Percentiles rank a stretch among this genome's conserved stretches.
These are phyloP conservation scores for Claviceps quebecensis DNA, from an alignment of 2,329 filamentous ascomycete species.

Conservation along the genomic window DNA sequence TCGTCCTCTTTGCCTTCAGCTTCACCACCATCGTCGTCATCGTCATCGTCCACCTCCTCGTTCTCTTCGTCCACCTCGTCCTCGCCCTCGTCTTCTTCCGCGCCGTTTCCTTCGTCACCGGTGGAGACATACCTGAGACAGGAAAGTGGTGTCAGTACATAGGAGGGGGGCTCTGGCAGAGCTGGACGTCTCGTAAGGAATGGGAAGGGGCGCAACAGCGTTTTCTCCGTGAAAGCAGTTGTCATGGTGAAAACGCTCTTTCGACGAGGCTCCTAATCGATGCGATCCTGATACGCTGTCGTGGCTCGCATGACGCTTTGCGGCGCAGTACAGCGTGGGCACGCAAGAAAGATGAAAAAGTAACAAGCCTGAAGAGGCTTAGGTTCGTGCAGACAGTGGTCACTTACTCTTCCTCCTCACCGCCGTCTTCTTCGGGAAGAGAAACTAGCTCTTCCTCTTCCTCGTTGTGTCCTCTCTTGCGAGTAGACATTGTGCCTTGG, in stretches of 20 bases:
- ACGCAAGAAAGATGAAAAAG: background rate
- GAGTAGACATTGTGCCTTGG: slow-evolving; percentile 28
- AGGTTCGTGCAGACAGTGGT: background rate
- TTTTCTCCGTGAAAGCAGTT: background rate
- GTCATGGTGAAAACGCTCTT: background rate
- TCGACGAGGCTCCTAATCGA: background rate
- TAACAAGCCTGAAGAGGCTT: background rate
- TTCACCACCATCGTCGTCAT: slow-evolving; percentile 18
- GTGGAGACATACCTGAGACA: slow-evolving; percentile 21
- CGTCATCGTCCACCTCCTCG: slow-evolving; percentile 19
- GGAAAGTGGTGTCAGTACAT: background rate
- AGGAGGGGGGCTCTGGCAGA: background rate
- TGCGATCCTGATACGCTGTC: background rate
- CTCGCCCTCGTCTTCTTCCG: slow-evolving; percentile 24
- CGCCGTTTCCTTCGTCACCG: slow-evolving; percentile 27
- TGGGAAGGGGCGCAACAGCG: background rate
- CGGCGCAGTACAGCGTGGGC: background rate
- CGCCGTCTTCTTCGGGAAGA: slow-evolving; percentile 36
- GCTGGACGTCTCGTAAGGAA: background rate
- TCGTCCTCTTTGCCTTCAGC: slow-evolving; percentile 12
- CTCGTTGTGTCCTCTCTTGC: slow-evolving; percentile 46
- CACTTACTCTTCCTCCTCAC: slow-evolving; percentile 41
- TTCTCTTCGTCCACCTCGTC: slow-evolving; percentile 24
- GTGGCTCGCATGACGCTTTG: background rate
- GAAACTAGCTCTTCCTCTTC: slow-evolving; percentile 41